These are phyloP conservation scores for Musa acuminata DNA, from an alignment of 176 grass and related monocot species.

Conservation along the genomic window DNA sequence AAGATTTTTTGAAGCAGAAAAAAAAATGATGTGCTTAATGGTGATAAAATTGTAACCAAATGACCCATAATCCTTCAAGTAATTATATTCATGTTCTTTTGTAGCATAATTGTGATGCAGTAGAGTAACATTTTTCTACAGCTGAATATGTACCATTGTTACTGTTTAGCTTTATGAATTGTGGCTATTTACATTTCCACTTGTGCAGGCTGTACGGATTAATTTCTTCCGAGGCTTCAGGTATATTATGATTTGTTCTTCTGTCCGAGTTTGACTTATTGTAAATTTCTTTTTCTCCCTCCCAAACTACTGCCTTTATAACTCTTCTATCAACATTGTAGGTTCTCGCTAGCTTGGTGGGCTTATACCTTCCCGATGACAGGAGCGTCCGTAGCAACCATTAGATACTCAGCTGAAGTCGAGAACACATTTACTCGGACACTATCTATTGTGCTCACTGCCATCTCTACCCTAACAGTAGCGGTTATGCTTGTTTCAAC, in stretches of 20 bases:
- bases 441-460: neutral
- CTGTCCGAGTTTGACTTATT: neutral
- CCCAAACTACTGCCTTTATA: neutral
- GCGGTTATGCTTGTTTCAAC: neutral
- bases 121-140: too few species aligned
- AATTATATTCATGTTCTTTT: too few species aligned
- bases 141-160: too few species aligned
- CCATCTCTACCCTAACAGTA: neutral
- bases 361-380: constrained; percentile 6
- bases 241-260: neutral
- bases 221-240: constrained; percentile 9
- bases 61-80: too few species aligned
- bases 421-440: neutral
- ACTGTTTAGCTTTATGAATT: neutral
- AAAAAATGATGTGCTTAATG: too few species aligned
- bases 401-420: neutral
- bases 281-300: neutral
- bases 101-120: too few species aligned
- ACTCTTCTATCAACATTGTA: neutral
- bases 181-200: neutral
- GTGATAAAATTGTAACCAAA: too few species aligned
- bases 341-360: constrained; percentile 6
- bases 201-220: constrained; percentile 1
- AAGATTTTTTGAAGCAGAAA: too few species aligned
- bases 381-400: neutral